Conservation (phyloP, 768 basidiomycete genomes). For the Trametes punicea region DNA sequence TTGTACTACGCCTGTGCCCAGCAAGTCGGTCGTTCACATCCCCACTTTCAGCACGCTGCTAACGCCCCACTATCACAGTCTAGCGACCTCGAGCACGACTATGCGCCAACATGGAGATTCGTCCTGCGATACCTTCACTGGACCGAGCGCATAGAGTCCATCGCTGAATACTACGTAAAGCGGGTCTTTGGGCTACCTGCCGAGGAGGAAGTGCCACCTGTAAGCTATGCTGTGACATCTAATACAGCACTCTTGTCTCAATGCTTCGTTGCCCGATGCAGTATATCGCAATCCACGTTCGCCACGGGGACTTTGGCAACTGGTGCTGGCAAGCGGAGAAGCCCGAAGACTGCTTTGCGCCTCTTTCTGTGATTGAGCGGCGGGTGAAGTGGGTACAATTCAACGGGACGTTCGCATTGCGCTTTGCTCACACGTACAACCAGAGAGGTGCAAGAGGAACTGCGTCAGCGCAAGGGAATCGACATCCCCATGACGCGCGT, state of each 20-base stretch:
- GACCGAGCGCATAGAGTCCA: slow-evolving; percentile 29
- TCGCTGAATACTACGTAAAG: slow-evolving; percentile 32
- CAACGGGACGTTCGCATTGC: background rate
- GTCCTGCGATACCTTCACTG: slow-evolving; percentile 35
- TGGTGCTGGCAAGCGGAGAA: slow-evolving; percentile 33
- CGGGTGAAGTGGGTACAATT: slow-evolving; percentile 27
- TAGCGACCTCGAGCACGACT: slow-evolving; percentile 30
- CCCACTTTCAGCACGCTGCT: background rate
- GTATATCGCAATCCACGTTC: slow-evolving; percentile 37
- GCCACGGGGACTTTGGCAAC: slow-evolving; percentile 35
- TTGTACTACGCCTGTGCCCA: slow-evolving; percentile 37
- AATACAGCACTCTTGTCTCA: too few species aligned
- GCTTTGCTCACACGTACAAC: background rate
- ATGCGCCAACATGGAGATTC: slow-evolving; percentile 35
- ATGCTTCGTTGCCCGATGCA: slow-evolving; percentile 7
- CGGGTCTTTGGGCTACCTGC: slow-evolving; percentile 27
- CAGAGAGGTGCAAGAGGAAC: slow-evolving; percentile 38
- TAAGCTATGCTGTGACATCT: slow-evolving; percentile 20
- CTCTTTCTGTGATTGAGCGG: slow-evolving; percentile 32
- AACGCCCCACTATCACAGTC: slow-evolving; percentile 19
- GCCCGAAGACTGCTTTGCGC: slow-evolving; percentile 37
- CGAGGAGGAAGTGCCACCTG: slow-evolving; percentile 31
- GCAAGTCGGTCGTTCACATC: slow-evolving; percentile 22
- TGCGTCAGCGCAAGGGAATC: slow-evolving; percentile 29
- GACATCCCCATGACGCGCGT: slow-evolving; percentile 33